A percentile compares a stretch with the other conserved stretches of the same genome.
Evolutionary conservation across 2,329 filamentous ascomycete species (phyloP).

Genomic region (Orbilia brochopaga): DNA sequence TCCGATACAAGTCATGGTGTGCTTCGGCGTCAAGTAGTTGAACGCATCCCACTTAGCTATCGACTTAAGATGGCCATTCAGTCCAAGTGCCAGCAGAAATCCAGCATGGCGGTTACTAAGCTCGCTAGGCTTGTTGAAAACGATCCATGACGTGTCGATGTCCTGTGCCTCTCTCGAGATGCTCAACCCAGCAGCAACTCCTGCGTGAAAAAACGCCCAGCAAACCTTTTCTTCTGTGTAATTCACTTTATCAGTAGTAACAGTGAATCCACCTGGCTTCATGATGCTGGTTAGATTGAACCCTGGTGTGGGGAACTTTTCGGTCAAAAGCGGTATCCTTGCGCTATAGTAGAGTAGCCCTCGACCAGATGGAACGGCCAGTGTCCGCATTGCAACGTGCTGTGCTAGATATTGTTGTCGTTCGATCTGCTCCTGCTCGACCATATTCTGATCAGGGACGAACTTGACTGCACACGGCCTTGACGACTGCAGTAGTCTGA

Average conservation of each 20-base stretch:
- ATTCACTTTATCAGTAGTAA: slow-evolving; percentile 84
- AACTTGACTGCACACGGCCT: slow-evolving; percentile 80
- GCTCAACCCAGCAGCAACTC: slow-evolving; percentile 87
- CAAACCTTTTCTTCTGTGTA: slow-evolving; percentile 96
- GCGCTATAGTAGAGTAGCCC: slow-evolving; percentile 87
- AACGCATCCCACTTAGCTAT: slow-evolving; percentile 98
- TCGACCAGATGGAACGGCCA: slow-evolving; percentile 85
- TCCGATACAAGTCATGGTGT: slow-evolving; percentile 98
- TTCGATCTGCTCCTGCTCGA: slow-evolving; percentile 85
- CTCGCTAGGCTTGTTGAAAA: slow-evolving; percentile 94
- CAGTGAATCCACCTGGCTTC: slow-evolving; percentile 87
- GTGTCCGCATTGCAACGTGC: slow-evolving; percentile 80
- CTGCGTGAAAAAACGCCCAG: slow-evolving; percentile 98
- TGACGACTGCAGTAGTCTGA: slow-evolving; percentile 81
- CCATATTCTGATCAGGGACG: slow-evolving; percentile 75
- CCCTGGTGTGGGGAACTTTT: slow-evolving; percentile 85
- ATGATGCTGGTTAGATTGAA: slow-evolving; percentile 93
- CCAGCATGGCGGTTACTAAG: slow-evolving; percentile 96
- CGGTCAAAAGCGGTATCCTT: slow-evolving; percentile 84
- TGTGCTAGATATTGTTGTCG: slow-evolving; percentile 90
- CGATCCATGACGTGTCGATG: slow-evolving; percentile 97
- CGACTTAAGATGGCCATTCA: slow-evolving; percentile 92
- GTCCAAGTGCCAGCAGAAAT: slow-evolving; percentile 83
- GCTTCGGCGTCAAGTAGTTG: slow-evolving; percentile 98
- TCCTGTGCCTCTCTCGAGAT: slow-evolving; percentile 89